These are phyloP conservation scores for Starmerella stellata DNA, from an alignment of 805 yeast genomes.

Conservation along the genomic window DNA sequence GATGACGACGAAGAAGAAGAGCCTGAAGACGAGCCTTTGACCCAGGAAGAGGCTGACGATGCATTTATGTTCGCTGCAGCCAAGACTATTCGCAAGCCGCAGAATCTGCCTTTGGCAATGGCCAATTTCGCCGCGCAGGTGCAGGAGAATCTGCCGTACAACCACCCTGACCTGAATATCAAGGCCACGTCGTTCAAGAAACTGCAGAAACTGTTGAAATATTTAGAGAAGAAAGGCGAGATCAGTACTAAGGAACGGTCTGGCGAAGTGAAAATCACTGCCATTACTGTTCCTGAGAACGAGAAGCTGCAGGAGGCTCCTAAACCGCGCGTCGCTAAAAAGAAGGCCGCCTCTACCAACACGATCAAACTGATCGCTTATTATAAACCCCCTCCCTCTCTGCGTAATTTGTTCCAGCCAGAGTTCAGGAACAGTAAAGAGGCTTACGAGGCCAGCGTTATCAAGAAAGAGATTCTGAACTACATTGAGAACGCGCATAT, in stretches of 20 bases:
- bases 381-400: slow-evolving; percentile 19
- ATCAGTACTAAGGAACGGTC: slow-evolving; percentile 69
- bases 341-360: slow-evolving; percentile 3
- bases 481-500: slow-evolving; percentile 41
- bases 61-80: slow-evolving; percentile 54
- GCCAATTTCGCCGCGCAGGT: slow-evolving; percentile 51
- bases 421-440: slow-evolving; percentile 12
- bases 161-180: slow-evolving; percentile 26
- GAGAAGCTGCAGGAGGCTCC: slow-evolving; percentile 3
- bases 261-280: slow-evolving; percentile 44
- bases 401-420: slow-evolving; percentile 13
- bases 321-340: slow-evolving; percentile 4
- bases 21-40: no score
- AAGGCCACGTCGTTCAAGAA: slow-evolving; percentile 84
- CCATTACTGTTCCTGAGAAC: slow-evolving; percentile 24
- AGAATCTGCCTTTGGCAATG: slow-evolving; percentile 42
- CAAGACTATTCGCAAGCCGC: slow-evolving; percentile 39
- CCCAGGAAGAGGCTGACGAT: slow-evolving; percentile 27
- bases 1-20: slow-evolving; percentile 4
- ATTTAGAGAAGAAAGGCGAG: slow-evolving; percentile 61
- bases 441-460: slow-evolving; percentile 26
- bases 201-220: slow-evolving; percentile 64
- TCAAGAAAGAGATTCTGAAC: slow-evolving; percentile 34
- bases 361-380: slow-evolving; percentile 16
- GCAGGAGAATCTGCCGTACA: slow-evolving; percentile 48